Evolutionary conservation across 2,329 filamentous ascomycete genomes (phyloP), one percentile per base, ranked within the genome.

Genomic region (Huntiella decipiens): DNA sequence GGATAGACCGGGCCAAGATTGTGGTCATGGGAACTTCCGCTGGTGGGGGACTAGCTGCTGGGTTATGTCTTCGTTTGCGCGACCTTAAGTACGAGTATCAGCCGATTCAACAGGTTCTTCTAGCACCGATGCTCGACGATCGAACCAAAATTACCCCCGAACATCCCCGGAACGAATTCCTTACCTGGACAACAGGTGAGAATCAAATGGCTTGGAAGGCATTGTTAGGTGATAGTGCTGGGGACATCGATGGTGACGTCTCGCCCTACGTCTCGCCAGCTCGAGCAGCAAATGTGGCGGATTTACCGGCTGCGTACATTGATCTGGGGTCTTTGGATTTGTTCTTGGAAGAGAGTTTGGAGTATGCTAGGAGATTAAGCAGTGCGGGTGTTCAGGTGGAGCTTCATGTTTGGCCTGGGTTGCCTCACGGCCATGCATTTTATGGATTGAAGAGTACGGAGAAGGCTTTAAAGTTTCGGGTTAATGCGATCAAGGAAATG

Each of bases 281-380:
- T 3, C 46, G 54, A 0, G 54, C 54, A 4, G 12, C 13, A 4
- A 52, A 51, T 8, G 22, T 60, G 3, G 34, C 44, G 5, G 55
- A 56, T 4, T 50, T 66, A 33, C 63, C 63, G 1, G 49, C 48
- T 2, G 59, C 59, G 2, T 65, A 62, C 22, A 54, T 66, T 0
- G 63, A 66, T 12, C 54, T 61, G 3, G 62, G 62, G 6, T 51
- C 52, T 4, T 49, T 64, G 38, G 63, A 66, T 39, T 31, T 66
- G 12, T 66, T 66, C 48, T 38, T 54, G 10, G 56, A 57, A 5
- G 63, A 64, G 51, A 46, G 47, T 13, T 10, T 59, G 0, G 52
- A 52, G 39, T 65, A 57, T 50, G 61, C 44, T 2, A 35, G 32
- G 13, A 53, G 57, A 35, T 54, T 66, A 11, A 53, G 52, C 7